Evolutionary conservation across 768 basidiomycete genomes (phyloP), one percentile per base, ranked within the genome.

Genomic region (Neoboletus magnificus): DNA sequence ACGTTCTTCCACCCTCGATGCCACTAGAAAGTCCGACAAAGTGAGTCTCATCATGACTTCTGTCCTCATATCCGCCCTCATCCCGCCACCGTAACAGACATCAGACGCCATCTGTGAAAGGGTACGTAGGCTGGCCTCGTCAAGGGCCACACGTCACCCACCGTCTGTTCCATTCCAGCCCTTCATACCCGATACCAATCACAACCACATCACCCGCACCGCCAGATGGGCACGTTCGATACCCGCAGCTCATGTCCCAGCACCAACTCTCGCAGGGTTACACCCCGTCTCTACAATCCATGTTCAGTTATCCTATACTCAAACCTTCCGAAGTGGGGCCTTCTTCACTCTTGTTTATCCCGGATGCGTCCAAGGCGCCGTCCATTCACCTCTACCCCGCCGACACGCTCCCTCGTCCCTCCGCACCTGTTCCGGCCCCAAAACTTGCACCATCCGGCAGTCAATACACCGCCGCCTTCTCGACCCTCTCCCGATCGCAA

Each of bases 241-340:
- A 88, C 62, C 88, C 89, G 1, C 76, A 81, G 16, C 79, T 91
- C 33, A 92, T 92, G 90, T 84, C 85, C 1, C 81, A 81, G 53
- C 91, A 92, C 55, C 90, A 92, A 69, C 79, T 83, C 53, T 78
- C 73, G 48, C 90, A 92, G 64, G 90, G 90, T 37, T 92, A 92
- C 64, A 79, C 79, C 25, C 89, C 89, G 1, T 90, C 87, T 6
- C 69, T 85, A n/a, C 81, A 81, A 52, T 89, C 87, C 23, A 91
- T 89, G 86, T 90, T 89, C 68, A 56, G 66, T 65, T 70, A 65
- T 73, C 65, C 60, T 55, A 64, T 55, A 66, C 59, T 70, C 69
- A 58, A 62, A 68, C 59, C 67, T 48, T 62, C 71, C 40, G 71
- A 74, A 53, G 64, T 69, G 40, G 70, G 70, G 22, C 64, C 74